Base-by-base conservation (phyloP, 176 grass and related monocot genomes). In the Elymus sibiricus region DNA sequence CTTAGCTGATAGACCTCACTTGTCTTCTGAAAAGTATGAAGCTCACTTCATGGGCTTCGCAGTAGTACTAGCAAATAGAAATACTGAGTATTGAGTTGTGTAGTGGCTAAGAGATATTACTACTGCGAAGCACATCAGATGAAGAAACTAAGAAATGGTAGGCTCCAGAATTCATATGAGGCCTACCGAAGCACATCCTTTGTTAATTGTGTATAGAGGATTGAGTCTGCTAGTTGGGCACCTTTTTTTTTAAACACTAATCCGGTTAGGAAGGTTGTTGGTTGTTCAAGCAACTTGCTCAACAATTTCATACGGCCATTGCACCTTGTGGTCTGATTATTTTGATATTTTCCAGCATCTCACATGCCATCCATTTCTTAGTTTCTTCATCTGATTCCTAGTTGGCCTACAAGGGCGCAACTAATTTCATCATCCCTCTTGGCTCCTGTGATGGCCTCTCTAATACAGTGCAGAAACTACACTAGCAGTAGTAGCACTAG, bases 251-350 rank as follows among this genome's bases (percentile, higher is more conserved):
- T 40, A n/a, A 82, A 44, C 82, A 79, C 75, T 55, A 85, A 44
- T 81, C 79, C 9, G 21, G 27, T 81, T 89, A 76, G 82, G 77
- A 89, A 65, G 60, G 34, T 29, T 17, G 16, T 47, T 47, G 11
- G 76, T 69, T 47, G 69, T 64, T n/a, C 22, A 64, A 17, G 72
- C 7, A 63, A 86, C 65, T 72, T 86, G 77, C 77, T 80, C 21
- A 7, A 21, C 79, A 77, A 69, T 76, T 28, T 40, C 71, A 72
- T 80, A 74, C 42, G 7, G 4, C 22, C 71, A 68, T 34, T 58
- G 58, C 64, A 74, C 4, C 25, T 82, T 77, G 19, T 88, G 70
- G 47, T 66, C 42, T 44, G 49, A 9, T 74, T 32, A 46, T 9
- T 29, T 65, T 64, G 6, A 68, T 13, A 44, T 2, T 16, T 66